Conservation (phyloP, 2,329 filamentous ascomycete genomes). For the Fusarium siculi region DNA sequence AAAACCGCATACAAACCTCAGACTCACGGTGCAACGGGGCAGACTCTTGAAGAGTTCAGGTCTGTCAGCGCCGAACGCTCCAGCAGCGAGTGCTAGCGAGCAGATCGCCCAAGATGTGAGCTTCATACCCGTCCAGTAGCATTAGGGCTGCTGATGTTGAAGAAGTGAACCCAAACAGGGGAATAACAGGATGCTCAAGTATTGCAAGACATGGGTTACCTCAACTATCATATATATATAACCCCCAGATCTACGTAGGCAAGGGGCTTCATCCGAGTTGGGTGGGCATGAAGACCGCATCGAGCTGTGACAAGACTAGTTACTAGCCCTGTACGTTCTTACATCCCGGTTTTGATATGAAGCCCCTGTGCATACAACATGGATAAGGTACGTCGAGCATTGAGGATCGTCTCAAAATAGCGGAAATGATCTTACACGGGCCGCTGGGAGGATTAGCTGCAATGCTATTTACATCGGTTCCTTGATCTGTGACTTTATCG, state of each 20-base stretch:
- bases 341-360: conserved; percentile 19
- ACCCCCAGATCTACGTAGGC: conserved; percentile 10
- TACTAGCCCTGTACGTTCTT: conserved; percentile 6
- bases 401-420: conserved; percentile 21
- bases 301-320: conserved; percentile 26
- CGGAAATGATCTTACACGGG: conserved; percentile 21
- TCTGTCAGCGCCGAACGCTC: conserved; percentile 19
- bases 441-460: not conserved
- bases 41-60: conserved; percentile 20
- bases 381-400: conserved; percentile 18
- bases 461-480: conserved; percentile 11
- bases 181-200: not conserved
- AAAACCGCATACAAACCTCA: not conserved
- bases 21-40: conserved; percentile 25
- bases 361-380: conserved; percentile 10
- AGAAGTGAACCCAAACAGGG: not conserved
- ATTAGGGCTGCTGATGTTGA: conserved; percentile 16
- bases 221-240: conserved; percentile 14
- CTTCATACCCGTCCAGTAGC: conserved; percentile 35
- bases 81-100: conserved; percentile 24
- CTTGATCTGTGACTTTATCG: not conserved
- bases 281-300: conserved; percentile 11
- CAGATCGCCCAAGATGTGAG: conserved; percentile 32
- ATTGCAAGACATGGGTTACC: conserved; percentile 2
- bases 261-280: conserved; percentile 19